These are phyloP conservation scores for Tulasnella sp. DNA, from an alignment of 768 basidiomycete species.

Conservation along the genomic window DNA sequence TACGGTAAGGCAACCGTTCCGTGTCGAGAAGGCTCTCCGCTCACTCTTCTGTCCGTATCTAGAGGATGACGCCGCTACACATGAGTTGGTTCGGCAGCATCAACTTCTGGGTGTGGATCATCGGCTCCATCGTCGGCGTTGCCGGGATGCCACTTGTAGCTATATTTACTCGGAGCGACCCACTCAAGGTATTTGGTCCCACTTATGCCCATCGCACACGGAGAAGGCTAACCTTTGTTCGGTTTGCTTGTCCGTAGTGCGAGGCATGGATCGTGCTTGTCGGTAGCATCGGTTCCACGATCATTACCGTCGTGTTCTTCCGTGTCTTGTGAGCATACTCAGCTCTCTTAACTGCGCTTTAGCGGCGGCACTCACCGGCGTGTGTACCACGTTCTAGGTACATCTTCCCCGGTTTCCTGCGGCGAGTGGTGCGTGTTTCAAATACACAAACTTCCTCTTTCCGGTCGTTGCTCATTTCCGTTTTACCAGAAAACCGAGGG, in stretches of 20 bases:
- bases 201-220: not conserved
- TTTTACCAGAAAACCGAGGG: slow-evolving; percentile 39
- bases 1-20: not conserved
- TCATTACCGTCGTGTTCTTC: slow-evolving; percentile 56
- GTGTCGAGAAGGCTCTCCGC: not conserved
- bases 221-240: not conserved
- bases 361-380: not conserved
- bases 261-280: slow-evolving; percentile 65
- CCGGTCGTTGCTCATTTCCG: not conserved
- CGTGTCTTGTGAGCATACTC: slow-evolving; percentile 35
- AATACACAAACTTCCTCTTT: not conserved
- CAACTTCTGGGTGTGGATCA: slow-evolving; percentile 63
- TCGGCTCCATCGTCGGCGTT: slow-evolving; percentile 50
- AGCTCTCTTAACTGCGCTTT: not conserved
- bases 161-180: slow-evolving; percentile 42
- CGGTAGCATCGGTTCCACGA: slow-evolving; percentile 44
- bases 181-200: slow-evolving; percentile 39
- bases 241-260: slow-evolving; percentile 33
- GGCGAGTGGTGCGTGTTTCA: slow-evolving; percentile 35
- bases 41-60: slow-evolving; percentile 26
- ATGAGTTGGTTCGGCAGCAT: slow-evolving; percentile 66
- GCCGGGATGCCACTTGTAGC: slow-evolving; percentile 62
- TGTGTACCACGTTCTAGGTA: slow-evolving; percentile 19
- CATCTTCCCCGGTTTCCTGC: slow-evolving; percentile 59
- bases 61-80: slow-evolving; percentile 35